A percentile compares a stretch with the other conserved stretches of the same genome.
Conservation (phyloP, 1,284 basidiomycete genomes). For the Schizophyllum amplum region DNA sequence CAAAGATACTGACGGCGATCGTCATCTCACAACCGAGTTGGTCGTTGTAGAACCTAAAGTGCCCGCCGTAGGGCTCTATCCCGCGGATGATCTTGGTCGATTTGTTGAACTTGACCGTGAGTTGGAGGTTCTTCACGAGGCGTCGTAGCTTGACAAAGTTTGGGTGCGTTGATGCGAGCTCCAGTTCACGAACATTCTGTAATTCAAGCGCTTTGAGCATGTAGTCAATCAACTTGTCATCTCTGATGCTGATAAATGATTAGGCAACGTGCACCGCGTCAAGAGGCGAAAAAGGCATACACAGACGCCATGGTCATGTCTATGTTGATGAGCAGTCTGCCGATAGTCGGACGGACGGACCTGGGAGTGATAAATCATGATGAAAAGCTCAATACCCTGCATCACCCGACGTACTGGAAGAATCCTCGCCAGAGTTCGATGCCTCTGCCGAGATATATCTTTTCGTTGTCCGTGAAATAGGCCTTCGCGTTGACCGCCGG, state of each 20-base stretch:
- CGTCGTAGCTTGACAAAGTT: conserved; percentile 21
- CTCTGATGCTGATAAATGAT: no score
- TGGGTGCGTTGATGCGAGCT: not conserved
- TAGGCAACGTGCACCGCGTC: no score
- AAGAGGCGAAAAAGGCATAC: no score
- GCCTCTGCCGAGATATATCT: conserved; percentile 17
- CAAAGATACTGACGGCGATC: no score
- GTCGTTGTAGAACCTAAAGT: conserved; percentile 19
- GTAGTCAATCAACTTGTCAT: no score
- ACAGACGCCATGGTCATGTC: conserved; percentile 37
- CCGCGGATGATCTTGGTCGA: conserved; percentile 13
- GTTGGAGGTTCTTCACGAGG: conserved; percentile 23
- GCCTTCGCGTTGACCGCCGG: conserved; percentile 16
- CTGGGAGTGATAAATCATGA: conserved; percentile 27
- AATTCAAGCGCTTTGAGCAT: no score
- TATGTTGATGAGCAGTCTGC: conserved; percentile 33
- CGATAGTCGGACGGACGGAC: conserved; percentile 33
- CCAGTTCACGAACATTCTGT: not conserved
- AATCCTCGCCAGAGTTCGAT: conserved; percentile 40
- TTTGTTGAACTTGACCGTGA: conserved; percentile 16
- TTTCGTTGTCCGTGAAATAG: conserved; percentile 13
- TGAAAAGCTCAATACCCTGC: not conserved
- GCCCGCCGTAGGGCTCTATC: conserved; percentile 10
- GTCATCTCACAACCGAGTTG: conserved; percentile 23
- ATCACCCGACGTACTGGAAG: conserved; percentile 28